Percentiles rank a stretch among this genome's conserved stretches.
Evolutionary conservation across 208 protist species (phyloP).

Genomic region (Leishmania lainsoni): DNA sequence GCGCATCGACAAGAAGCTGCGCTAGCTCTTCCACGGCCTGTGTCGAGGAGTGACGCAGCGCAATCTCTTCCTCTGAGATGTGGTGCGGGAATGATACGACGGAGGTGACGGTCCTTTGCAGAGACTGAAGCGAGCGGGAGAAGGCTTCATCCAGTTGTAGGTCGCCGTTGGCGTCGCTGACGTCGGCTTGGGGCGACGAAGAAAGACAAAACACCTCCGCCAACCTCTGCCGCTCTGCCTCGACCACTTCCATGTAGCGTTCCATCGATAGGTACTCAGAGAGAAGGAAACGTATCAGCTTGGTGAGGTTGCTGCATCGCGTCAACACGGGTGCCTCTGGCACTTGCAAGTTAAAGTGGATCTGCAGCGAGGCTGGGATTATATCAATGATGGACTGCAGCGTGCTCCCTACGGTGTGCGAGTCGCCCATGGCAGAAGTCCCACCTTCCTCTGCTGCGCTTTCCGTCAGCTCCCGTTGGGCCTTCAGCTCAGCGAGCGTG

Average conservation of each 20-base stretch:
- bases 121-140: constrained; percentile 9
- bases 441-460: neutral
- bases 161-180: neutral
- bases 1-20: constrained; percentile 52
- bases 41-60: constrained; percentile 21
- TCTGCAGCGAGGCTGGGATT: constrained; percentile 34
- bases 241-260: constrained; percentile 32
- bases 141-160: constrained; percentile 28
- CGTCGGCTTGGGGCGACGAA: neutral
- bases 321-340: constrained; percentile 15
- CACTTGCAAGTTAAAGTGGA: constrained; percentile 29
- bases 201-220: constrained; percentile 15
- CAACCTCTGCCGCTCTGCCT: constrained; percentile 18
- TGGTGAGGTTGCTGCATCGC: constrained; percentile 16
- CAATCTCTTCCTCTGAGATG: constrained; percentile 32
- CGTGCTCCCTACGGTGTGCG: constrained; percentile 10
- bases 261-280: constrained; percentile 40
- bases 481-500: constrained; percentile 28
- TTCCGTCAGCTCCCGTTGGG: constrained; percentile 6
- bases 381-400: constrained; percentile 29
- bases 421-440: neutral
- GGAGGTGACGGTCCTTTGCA: constrained; percentile 40
- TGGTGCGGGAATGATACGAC: constrained; percentile 37
- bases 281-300: constrained; percentile 24
- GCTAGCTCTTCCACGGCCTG: constrained; percentile 69